Evolutionary conservation across 2,329 filamentous ascomycete genomes (phyloP).

Genomic region (Pseudophaeomoniella oleicola): DNA sequence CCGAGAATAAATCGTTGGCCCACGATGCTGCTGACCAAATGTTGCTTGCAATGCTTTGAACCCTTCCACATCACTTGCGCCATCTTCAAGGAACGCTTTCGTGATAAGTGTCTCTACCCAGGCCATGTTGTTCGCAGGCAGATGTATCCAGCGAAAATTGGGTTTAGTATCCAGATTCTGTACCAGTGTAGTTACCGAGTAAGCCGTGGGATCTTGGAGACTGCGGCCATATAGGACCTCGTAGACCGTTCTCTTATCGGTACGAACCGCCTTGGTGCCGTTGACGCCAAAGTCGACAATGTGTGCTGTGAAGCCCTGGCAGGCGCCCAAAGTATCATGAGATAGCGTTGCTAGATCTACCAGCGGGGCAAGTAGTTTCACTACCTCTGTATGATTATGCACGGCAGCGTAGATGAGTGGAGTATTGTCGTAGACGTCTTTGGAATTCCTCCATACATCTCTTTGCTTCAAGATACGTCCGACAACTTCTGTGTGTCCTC

Average conservation of each 20-base stretch:
- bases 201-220: constrained; percentile 26
- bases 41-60: constrained; percentile 38
- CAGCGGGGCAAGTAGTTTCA: constrained; percentile 17
- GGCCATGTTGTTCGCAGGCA: constrained; percentile 38
- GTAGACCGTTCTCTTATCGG: constrained; percentile 31
- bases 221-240: constrained; percentile 38
- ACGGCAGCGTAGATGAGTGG: constrained; percentile 25
- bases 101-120: constrained; percentile 52
- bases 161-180: constrained; percentile 32
- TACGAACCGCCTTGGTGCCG: constrained; percentile 20
- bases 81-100: constrained; percentile 50
- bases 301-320: constrained; percentile 35
- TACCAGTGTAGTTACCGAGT: constrained; percentile 31
- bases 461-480: constrained; percentile 4
- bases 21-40: constrained; percentile 12
- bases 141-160: constrained; percentile 32
- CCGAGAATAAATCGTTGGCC: constrained; percentile 18
- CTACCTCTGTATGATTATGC: constrained; percentile 22
- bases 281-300: constrained; percentile 33
- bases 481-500: constrained; percentile 22
- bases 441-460: constrained; percentile 7
- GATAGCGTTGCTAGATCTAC: constrained; percentile 21
- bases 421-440: constrained; percentile 28
- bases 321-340: constrained; percentile 28
- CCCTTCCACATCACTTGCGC: constrained; percentile 45